Conservation (phyloP, 805 yeast species). For the Kodamaea restingae region DNA sequence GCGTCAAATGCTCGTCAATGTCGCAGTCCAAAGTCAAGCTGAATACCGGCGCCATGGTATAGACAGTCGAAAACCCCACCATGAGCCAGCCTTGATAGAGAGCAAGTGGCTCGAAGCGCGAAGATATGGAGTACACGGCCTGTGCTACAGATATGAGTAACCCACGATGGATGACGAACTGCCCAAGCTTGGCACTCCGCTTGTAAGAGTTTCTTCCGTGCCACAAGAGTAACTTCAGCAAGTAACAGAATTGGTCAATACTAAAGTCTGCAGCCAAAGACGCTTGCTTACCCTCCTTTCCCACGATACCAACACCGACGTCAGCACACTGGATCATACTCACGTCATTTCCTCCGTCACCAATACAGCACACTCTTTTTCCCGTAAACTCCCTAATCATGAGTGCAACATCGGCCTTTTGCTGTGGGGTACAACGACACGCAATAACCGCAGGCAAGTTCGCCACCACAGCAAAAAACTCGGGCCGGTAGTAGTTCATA, state of each 20-base stretch:
- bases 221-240: conserved; percentile 87
- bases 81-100: conserved; percentile 93
- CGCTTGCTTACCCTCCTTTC: conserved; percentile 97
- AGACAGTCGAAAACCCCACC: conserved; percentile 97
- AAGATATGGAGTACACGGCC: conserved; percentile 83
- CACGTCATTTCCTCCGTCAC: conserved; percentile 99
- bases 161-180: conserved; percentile 96
- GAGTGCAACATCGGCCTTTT: conserved; percentile 90
- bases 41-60: conserved; percentile 98
- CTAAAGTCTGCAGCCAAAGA: conserved; percentile 96
- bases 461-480: conserved; percentile 75
- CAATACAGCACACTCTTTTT: conserved; percentile 93
- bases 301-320: conserved; percentile 98
- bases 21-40: conserved; percentile 88
- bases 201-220: conserved; percentile 98
- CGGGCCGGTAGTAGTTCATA: conserved; percentile 57
- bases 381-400: conserved; percentile 75
- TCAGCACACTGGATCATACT: conserved; percentile 99
- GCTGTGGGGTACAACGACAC: conserved; percentile 98
- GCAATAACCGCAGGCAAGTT: conserved; percentile 92
- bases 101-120: conserved; percentile 90
- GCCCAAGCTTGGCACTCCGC: conserved; percentile 90
- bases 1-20: conserved; percentile 83
- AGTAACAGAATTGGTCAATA: conserved; percentile 82
- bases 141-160: conserved; percentile 90